Base-by-base conservation (phyloP, 495 filamentous ascomycete species). In the Sphaerosporella brunnea region DNA sequence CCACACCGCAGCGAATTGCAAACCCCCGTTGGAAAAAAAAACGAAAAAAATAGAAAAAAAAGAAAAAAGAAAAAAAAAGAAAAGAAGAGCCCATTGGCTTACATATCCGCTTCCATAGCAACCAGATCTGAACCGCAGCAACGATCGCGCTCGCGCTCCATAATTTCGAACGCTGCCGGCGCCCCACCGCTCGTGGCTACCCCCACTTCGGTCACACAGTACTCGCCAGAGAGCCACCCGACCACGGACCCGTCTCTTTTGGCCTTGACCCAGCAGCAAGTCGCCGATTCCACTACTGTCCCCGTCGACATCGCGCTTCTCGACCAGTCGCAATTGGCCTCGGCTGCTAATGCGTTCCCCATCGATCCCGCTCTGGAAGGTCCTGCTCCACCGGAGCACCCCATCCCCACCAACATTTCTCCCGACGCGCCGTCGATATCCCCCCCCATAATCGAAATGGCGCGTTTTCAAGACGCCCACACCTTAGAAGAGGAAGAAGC, bases 171-270 rank as follows among this genome's bases (percentile, higher is more conserved):
- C 48, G 45, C 56, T 20, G 44, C 49, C 24, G 49, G 50, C 36
- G 45, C 54, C 13, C 41, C 41, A 26, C 53, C 48, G 37, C 20
- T 50, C 15, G 48, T 50, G 48, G 54, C 48, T 21, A n/a, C n/a
- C 13, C 43, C 43, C 10, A 35, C n/a, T 13, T 34, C 43, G n/a
- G 25, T 25, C 13, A 45, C 49, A 13, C 56, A 59, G 28, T 59
- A 59, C 42, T 59, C 59, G 26, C 56, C 59, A 26, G 55, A 59
- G 43, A 59, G 46, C n/a, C 56, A 59, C 58, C 56, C 56, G 42
- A 50, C 58, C 35, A 59, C 56, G 34, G 55, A 59, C 45, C 56
- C 56, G 3, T 59, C 56, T 37, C 55, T 59, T 4, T 47, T 59
- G 23, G 56, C 56, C 32, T 49, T 59, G 45, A 53, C 56, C 23